Base-by-base conservation (phyloP, 2,329 filamentous ascomycete species). In the Ambrosiella beaveri region DNA sequence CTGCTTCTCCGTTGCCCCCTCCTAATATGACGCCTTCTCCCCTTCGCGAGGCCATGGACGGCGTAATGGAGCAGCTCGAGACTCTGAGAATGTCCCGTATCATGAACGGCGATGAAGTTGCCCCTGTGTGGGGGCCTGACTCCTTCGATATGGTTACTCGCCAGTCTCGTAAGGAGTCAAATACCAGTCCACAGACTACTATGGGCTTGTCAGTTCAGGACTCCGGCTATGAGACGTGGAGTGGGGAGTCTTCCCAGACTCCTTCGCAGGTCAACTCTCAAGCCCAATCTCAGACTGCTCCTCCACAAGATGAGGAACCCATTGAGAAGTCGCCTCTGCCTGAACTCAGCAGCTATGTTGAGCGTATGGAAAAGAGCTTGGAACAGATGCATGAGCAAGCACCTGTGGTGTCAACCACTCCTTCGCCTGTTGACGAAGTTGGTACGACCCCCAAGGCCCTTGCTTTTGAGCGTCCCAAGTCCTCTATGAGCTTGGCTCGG, bases 21-120 rank as follows among this genome's bases (percentile, higher is more conserved):
- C 89, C 88, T 4, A 82, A 81, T 1, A 73, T 87, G 68, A 98
- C 93, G 0, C 93, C 93, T 1, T 97, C 93, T 1, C 93, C 93
- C 0, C 73, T 98, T 2, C 79, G 93, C 60, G 88, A 90, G 68
- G 93, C 93, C 1, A 98, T 98, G 89, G 91, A 97, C 66, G 91
- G 94, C 69, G 90, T 98, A 3, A 96, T 97, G 81, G 88, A 93
- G 63, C 94, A 93, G 58, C 71, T 98, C 49, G 85, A 95, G 66
- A 89, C 90, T 61, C 87, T 98, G 75, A 84, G 60, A 38, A 74
- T 84, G 64, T 74, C 79, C 47, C 76, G 77, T 58, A 71, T 76
- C 19, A 74, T 62, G 65, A 76, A 79, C 39, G 56, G 53, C 7
- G 57, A 58, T 8, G 59, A 61, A 11, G 37, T 51, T 38, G 55